Evolutionary conservation across 75 land plant genomes (phyloP).

Genomic region (Sequoiadendron giganteum): DNA sequence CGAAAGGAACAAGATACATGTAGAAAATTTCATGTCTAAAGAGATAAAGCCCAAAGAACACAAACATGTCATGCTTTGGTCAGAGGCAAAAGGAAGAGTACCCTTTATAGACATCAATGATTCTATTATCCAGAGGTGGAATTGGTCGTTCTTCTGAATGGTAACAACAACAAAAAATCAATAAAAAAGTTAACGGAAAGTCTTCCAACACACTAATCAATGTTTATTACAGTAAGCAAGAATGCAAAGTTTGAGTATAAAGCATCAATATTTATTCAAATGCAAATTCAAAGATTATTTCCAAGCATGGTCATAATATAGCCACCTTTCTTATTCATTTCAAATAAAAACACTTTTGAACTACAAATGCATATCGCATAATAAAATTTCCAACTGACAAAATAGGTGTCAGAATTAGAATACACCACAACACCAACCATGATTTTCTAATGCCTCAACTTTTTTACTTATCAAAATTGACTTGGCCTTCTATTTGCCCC

Average conservation of each 20-base stretch:
- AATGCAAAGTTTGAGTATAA: neutral
- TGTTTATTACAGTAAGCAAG: neutral
- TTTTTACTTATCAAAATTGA: neutral
- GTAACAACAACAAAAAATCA: neutral
- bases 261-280: neutral
- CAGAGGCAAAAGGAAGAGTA: neutral
- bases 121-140: conserved; percentile 67
- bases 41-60: neutral
- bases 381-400: neutral
- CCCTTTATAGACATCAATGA: conserved; percentile 86
- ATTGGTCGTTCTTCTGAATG: conserved; percentile 45
- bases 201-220: neutral
- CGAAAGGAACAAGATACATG: neutral
- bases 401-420: neutral
- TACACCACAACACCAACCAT: neutral
- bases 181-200: neutral
- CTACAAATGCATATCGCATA: neutral
- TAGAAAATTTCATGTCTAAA: neutral
- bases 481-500: neutral
- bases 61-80: neutral
- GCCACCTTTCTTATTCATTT: neutral
- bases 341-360: neutral
- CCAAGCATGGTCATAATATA: neutral
- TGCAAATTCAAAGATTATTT: neutral
- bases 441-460: neutral